Evolutionary conservation across 129 eudicot genomes (phyloP), one percentile per base, ranked within the genome.

Genomic region (Ambrosia trifida): DNA sequence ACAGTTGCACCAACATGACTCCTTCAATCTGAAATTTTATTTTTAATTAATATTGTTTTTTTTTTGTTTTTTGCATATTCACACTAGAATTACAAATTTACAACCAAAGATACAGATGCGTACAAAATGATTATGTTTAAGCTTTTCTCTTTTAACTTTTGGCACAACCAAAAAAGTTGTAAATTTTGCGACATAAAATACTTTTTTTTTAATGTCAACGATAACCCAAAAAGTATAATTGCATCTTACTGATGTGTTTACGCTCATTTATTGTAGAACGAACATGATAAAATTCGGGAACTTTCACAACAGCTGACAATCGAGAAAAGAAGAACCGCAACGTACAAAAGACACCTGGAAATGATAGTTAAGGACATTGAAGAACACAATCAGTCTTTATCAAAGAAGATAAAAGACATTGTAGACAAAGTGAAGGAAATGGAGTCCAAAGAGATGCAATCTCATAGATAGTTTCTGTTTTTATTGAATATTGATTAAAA

Each of bases 251-350:
- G 18, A 4, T 40, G 64, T 31, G 19, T 57, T 33, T 68, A 20
- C 18, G 31, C 57, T 30, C 50, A 24, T 11, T 60, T 58, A 19
- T 32, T 69, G 82, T 69, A 89, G 96, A 90, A 87, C 61, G 99
- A 88, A 56, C 99, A 94, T 66, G 97, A 94, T 60, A 94, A 90
- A 74, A 90, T 94, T 16, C 84, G 92, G 76, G 99, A 94, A 54
- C 85, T 94, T 11, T 83, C 99, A 16, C 97, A 94, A 38, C 99
- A 94, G 81, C 85, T 94, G 72, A 96, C 99, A 1, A 73, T 84
- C 0, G 99, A 94, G 86, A 90, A 84, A 78, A 90, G 86, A 75
- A 82, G 91, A 72, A 79, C 89, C 6, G 96, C 97, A 41, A 84
- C 92, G 4, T 94, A 94, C 64, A 94, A 89, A 79, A 80, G 93